Evolutionary conservation across 1,284 basidiomycete species (phyloP).

Genomic region (Ustilago sp.): DNA sequence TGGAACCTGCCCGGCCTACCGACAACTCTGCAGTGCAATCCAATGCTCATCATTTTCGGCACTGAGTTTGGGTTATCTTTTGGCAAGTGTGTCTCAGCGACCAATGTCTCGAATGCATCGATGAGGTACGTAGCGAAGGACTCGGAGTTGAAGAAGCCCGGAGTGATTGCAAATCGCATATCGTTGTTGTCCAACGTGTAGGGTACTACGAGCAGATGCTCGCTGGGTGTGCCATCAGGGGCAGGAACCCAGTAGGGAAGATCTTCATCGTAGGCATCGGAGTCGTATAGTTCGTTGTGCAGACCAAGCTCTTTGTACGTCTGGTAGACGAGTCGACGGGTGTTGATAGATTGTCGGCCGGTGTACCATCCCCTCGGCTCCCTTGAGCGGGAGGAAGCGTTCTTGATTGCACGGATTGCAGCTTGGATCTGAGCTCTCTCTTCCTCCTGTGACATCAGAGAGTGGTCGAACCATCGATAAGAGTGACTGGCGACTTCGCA

Average conservation of each 20-base stretch:
- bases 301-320: conserved; percentile 59
- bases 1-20: conserved; percentile 71
- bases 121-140: conserved; percentile 70
- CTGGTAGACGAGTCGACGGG: conserved; percentile 66
- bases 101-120: conserved; percentile 70
- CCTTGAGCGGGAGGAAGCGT: conserved; percentile 54
- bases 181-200: conserved; percentile 70
- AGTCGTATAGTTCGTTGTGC: conserved; percentile 62
- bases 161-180: conserved; percentile 69
- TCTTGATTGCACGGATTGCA: conserved; percentile 67
- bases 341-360: conserved; percentile 67
- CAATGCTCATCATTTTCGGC: conserved; percentile 71
- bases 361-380: conserved; percentile 71
- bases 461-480: conserved; percentile 70
- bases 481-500: conserved; percentile 70
- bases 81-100: conserved; percentile 63
- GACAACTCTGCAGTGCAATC: conserved; percentile 70
- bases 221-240: conserved; percentile 50
- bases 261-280: conserved; percentile 70
- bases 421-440: conserved; percentile 67
- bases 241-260: conserved; percentile 70
- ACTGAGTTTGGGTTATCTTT: conserved; percentile 39
- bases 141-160: conserved; percentile 69
- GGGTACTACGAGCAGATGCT: conserved; percentile 69
- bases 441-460: conserved; percentile 60